Evolutionary conservation across 805 yeast genomes (phyloP), one percentile per base, ranked within the genome.

Genomic region (Candida koratica): DNA sequence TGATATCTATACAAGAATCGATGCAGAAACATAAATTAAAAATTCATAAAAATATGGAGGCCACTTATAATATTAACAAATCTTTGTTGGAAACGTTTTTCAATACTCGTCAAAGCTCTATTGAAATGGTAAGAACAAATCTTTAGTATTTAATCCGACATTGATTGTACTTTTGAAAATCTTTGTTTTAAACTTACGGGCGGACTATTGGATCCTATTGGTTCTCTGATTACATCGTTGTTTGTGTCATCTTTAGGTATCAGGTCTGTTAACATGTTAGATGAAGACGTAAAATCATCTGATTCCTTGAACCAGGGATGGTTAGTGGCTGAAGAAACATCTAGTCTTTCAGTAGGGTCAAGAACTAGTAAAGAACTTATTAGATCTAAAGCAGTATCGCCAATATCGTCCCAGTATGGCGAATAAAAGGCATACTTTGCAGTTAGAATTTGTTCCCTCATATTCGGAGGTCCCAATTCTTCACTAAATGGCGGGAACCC

Each of bases 401-500:
- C 70, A 14, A 83, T 78, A 1, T 71, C 71, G 55, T 84, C 90
- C 84, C 89, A 84, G 48, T 79, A 84, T 0, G 90, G 90, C 4
- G 85, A 75, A 53, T 77, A 84, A 52, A 84, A 84, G 0, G 88
- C 87, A 56, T 69, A 82, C 41, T 71, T 74, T 0, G 84, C 90
- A 22, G 63, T 60, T 7, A 80, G 48, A 34, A 84, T 83, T 56
- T 84, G 93, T 28, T 83, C 85, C 41, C 77, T 73, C 84, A 84
- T 79, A 16, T 71, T 68, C 7, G 90, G 90, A 8, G 93, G 93
- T 0, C 81, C 89, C 38, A 84, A 54, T 42, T 84, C 90, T 29
- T 83, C 93, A 49, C 87, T 80, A 52, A 84, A 84, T 0, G 94
- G 94, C 4, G 90, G 93, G 46, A 84, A 84, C 0, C 94, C 94